Evolutionary conservation across 345 rosid species (phyloP), one percentile per base, ranked within the genome.

Genomic region (Populus deltoides): DNA sequence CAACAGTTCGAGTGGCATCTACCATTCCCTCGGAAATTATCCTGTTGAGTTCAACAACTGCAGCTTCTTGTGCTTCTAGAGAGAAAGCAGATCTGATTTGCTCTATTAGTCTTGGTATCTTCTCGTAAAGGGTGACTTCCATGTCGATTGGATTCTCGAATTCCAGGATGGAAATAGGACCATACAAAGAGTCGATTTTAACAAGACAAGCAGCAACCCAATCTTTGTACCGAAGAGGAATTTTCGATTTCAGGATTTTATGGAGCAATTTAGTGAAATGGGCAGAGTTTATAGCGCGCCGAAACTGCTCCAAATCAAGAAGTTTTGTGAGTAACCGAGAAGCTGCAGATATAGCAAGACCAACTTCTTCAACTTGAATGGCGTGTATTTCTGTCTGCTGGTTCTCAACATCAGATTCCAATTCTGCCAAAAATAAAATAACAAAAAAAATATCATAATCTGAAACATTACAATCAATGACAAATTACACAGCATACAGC

Each of bases 181-280:
- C 84, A 5, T 84, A 83, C 53, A 75, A 77, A 55, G 89, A 80
- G 75, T 83, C 80, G 78, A 94, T 83, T 77, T 94, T 92, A 68
- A 92, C 88, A 5, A 94, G 90, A 83, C 92, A 90, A 73, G 94
- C 88, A 0, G 97, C 94, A 31, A 93, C 92, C 92, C 91, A 90
- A 66, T 94, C 94, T 83, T 94, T 92, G 82, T 85, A 68, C 68
- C 83, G 83, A 59, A 91, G 81, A 59, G 92, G 90, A 68, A 87
- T 81, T 29, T 80, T 68, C 1, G 95, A 90, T 79, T 87, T 90
- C 29, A 91, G 82, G 78, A 82, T 86, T 68, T 82, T 55, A 22
- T 92, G 86, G 8, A 91, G 90, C 78, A 79, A 33, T 71, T 72
- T 57, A 8, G 81, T 84, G 78, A 88, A 85, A 75, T 63, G 86